phyloP scores from a whole-genome alignment of 192 early-diverging fungal species.

The Backusella australiensis region DNA sequence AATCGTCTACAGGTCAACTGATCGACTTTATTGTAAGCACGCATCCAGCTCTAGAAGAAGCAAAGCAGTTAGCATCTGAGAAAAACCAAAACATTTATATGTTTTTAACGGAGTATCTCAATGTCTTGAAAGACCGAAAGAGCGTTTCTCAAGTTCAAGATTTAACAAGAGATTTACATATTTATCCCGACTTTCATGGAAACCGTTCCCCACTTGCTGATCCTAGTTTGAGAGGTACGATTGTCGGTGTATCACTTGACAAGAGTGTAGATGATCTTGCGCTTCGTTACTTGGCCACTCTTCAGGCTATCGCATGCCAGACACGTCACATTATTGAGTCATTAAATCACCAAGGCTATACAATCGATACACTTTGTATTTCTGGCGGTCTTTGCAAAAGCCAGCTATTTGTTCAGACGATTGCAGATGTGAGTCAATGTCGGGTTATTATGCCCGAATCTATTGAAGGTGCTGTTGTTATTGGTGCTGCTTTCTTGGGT shows the following conservation, averaged over 20 bases:
- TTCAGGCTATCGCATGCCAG: slow-evolving; percentile 64
- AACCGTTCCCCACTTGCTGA: slow-evolving; percentile 73
- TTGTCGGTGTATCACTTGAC: slow-evolving; percentile 56
- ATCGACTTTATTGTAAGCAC: slow-evolving; percentile 59
- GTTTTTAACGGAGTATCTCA: slow-evolving; percentile 50
- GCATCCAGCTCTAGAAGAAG: slow-evolving; percentile 51
- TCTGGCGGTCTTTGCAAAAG: slow-evolving; percentile 69
- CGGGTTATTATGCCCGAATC: slow-evolving; percentile 54
- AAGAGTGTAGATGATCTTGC: slow-evolving; percentile 48
- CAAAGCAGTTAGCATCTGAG: slow-evolving; percentile 21
- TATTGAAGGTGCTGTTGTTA: slow-evolving; percentile 58
- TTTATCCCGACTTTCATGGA: slow-evolving; percentile 79
- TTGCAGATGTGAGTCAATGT: slow-evolving; percentile 57
- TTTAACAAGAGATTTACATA: slow-evolving; percentile 51
- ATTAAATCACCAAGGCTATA: slow-evolving; percentile 45
- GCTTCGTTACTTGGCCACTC: slow-evolving; percentile 51
- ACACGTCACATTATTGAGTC: slow-evolving; percentile 61
- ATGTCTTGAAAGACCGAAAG: slow-evolving; percentile 21
- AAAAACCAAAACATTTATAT: slow-evolving; percentile 40
- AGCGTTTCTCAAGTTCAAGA: slow-evolving; percentile 23
- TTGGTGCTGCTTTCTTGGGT: slow-evolving; percentile 69
- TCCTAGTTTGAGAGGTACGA: slow-evolving; percentile 54
- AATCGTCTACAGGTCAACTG: slow-evolving; percentile 67
- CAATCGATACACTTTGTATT: slow-evolving; percentile 55
- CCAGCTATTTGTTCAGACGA: slow-evolving; percentile 53